Percentiles rank a stretch among this genome's conserved stretches.
Conservation (phyloP, 1,284 basidiomycete genomes). For the Caloboletus inedulis region DNA sequence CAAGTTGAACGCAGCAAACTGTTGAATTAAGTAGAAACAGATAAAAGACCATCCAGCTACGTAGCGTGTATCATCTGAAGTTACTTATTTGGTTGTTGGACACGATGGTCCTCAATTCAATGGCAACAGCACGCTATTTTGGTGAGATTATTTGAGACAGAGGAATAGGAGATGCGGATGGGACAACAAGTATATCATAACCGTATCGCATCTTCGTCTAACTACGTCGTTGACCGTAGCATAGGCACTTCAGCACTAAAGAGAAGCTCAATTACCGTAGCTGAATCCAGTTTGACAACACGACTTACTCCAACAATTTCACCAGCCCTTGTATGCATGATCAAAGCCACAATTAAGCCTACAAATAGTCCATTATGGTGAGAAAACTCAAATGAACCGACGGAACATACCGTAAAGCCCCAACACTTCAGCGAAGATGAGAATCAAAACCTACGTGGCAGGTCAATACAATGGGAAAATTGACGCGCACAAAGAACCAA, state of each 20-base stretch:
- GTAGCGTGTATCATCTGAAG: background rate
- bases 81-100: background rate
- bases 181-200: constrained; percentile 15
- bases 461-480: constrained; percentile 8
- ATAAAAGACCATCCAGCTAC: no score
- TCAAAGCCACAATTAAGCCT: constrained; percentile 85
- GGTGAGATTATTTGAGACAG: constrained; percentile 10
- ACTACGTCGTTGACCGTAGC: constrained; percentile 8
- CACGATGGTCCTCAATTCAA: background rate
- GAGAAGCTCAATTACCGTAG: background rate
- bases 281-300: background rate
- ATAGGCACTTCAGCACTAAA: constrained; percentile 25
- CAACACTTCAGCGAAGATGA: constrained; percentile 85
- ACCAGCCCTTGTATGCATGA: constrained; percentile 73
- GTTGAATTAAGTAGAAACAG: no score
- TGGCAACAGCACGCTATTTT: background rate
- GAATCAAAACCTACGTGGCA: constrained; percentile 55
- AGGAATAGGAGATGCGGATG: constrained; percentile 4
- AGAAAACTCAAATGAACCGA: background rate
- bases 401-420: constrained; percentile 61
- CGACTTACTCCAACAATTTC: constrained; percentile 27
- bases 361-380: background rate
- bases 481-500: constrained; percentile 26
- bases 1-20: background rate
- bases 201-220: constrained; percentile 7